Conservation (phyloP, 768 basidiomycete genomes). For the Scleroderma bovista region DNA sequence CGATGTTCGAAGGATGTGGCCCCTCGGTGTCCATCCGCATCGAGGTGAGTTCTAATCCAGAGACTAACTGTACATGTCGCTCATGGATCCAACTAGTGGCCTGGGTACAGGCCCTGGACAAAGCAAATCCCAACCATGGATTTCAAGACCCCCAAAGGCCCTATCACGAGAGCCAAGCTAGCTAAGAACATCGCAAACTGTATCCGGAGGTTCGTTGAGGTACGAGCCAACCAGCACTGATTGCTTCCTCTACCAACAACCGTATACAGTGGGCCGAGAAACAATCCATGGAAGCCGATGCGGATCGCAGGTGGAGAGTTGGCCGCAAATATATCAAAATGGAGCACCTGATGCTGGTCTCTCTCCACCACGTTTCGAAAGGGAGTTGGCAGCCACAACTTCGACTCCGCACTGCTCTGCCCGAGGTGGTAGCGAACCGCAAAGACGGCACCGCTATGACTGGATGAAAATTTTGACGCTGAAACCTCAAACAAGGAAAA, state of each 20-base stretch:
- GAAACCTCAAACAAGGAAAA: not conserved
- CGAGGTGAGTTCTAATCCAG: conserved; percentile 43
- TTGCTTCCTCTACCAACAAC: conserved; percentile 4
- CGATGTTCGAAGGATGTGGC: conserved; percentile 66
- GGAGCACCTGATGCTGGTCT: conserved; percentile 68
- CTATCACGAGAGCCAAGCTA: conserved; percentile 70
- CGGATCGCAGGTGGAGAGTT: conserved; percentile 58
- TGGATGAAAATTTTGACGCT: not conserved
- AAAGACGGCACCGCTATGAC: not conserved
- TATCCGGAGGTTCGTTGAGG: conserved; percentile 61
- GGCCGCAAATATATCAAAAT: conserved; percentile 50
- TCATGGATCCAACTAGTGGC: conserved; percentile 49
- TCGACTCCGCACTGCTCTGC: conserved; percentile 34
- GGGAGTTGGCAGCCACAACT: conserved; percentile 82
- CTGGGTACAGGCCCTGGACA: conserved; percentile 72
- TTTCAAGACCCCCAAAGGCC: conserved; percentile 71
- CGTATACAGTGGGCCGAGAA: conserved; percentile 41
- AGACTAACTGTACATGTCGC: not conserved
- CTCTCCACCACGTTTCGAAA: conserved; percentile 77
- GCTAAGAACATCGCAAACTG: conserved; percentile 80
- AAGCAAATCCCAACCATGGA: conserved; percentile 80
- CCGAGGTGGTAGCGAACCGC: not conserved
- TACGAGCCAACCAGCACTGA: conserved; percentile 21
- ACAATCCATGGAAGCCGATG: conserved; percentile 57
- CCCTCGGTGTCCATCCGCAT: conserved; percentile 77